Conservation (phyloP, 1,284 basidiomycete genomes). For the Sporisorium iseilematis-ciliati region DNA sequence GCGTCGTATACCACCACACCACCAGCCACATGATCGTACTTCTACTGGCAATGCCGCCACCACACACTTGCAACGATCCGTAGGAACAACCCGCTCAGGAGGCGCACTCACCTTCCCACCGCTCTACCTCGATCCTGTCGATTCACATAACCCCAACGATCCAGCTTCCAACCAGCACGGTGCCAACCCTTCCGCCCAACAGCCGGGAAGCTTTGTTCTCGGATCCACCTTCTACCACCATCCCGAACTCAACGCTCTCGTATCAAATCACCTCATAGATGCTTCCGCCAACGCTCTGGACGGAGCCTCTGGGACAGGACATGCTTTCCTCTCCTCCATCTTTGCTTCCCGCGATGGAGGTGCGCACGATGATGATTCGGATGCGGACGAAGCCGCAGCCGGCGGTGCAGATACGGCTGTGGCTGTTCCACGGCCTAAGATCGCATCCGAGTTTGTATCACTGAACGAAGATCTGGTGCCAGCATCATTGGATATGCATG, state of each 20-base stretch:
- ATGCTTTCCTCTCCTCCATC: conserved; percentile 29
- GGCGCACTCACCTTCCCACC: conserved; percentile 50
- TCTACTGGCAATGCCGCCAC: conserved; percentile 6
- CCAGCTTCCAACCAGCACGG: conserved; percentile 15
- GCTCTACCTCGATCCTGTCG: conserved; percentile 49
- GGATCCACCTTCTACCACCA: conserved; percentile 54
- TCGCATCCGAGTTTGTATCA: conserved; percentile 42
- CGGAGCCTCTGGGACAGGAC: conserved; percentile 21
- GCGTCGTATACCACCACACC: conserved; percentile 16
- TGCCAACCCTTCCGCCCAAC: conserved; percentile 16
- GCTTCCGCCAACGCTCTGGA: conserved; percentile 31
- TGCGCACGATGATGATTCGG: conserved; percentile 28
- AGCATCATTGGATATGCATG: conserved; percentile 52
- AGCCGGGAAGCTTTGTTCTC: conserved; percentile 37
- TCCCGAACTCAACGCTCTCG: conserved; percentile 44
- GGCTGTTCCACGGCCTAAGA: conserved; percentile 41
- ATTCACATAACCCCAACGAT: conserved; percentile 15
- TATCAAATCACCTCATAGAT: conserved; percentile 43
- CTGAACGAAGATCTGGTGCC: conserved; percentile 60
- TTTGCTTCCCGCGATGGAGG: conserved; percentile 38
- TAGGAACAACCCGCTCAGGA: conserved; percentile 34
- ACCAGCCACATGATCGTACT: conserved; percentile 15
- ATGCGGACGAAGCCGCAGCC: conserved; percentile 22
- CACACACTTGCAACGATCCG: conserved; percentile 15
- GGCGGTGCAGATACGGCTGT: conserved; percentile 10